Conservation (phyloP, 768 basidiomycete genomes). For the Mycena kentingensis region DNA sequence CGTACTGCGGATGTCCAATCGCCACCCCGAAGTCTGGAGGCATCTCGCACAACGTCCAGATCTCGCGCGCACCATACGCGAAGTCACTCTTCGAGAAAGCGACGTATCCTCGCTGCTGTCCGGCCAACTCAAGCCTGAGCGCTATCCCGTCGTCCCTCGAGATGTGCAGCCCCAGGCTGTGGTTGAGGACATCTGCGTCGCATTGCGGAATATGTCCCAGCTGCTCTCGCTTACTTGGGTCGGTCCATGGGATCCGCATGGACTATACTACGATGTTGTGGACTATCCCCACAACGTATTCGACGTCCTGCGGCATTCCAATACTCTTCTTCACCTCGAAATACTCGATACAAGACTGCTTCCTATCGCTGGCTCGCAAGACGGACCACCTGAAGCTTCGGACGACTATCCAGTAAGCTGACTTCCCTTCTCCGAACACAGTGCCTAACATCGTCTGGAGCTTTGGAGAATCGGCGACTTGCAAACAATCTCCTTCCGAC, state of each 20-base stretch:
- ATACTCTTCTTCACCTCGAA: slow-evolving; percentile 6
- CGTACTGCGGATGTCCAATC: slow-evolving; percentile 18
- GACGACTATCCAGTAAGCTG: too few species aligned
- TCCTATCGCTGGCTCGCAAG: neutral
- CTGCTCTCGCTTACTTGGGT: slow-evolving; percentile 13
- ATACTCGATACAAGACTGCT: slow-evolving; percentile 1
- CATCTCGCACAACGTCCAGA: slow-evolving; percentile 27
- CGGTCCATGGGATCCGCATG: neutral
- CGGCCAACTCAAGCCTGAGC: slow-evolving; percentile 1
- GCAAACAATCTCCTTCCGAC: too few species aligned
- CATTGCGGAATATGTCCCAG: slow-evolving; percentile 14
- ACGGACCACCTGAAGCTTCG: too few species aligned
- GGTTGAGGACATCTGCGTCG: slow-evolving; percentile 6
- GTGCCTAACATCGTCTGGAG: too few species aligned
- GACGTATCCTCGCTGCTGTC: neutral
- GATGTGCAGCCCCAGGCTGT: neutral
- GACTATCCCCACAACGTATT: slow-evolving; percentile 2
- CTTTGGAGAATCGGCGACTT: too few species aligned
- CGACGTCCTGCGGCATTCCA: slow-evolving; percentile 3
- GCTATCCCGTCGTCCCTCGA: slow-evolving; percentile 5
- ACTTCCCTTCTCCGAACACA: too few species aligned
- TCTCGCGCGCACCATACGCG: slow-evolving; percentile 26
- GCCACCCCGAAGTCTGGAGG: slow-evolving; percentile 25
- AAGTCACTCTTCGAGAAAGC: slow-evolving; percentile 8
- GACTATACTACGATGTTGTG: neutral